Evolutionary conservation across 2,329 filamentous ascomycete species (phyloP), one percentile per base, ranked within the genome.

Genomic region (Bipolaris gigantea): DNA sequence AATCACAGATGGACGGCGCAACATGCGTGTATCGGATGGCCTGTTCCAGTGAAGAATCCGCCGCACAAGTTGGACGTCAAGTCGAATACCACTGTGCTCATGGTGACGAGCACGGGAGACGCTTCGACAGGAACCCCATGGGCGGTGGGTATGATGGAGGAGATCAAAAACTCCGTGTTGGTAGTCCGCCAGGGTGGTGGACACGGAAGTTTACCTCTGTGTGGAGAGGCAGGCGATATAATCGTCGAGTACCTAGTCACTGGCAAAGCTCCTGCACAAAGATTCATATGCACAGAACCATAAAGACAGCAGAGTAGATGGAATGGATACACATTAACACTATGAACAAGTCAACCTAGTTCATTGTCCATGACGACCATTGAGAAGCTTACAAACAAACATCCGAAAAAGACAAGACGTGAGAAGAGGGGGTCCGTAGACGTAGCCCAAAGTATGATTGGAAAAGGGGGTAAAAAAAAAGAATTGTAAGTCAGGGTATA

Each of bases 21-120:
- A 56, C 63, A 69, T 1, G 50, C 62, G 5, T 81, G 77, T 57
- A 64, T 77, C 21, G 73, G 74, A 1, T 80, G 77, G 77, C 75
- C 76, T 0, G 63, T 70, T 4, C 50, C 66, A 1, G 41, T 71
- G 11, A 65, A 61, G 6, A 78, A 78, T 58, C 73, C 72, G 9
- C 73, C 70, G 2, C 61, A 59, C 16, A 60, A 53, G n/a, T 53
- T 73, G 7, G 53, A 69, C 45, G 30, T 68, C 43, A 45, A 61
- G 36, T 59, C 61, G 5, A 41, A 66, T 7, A 55, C 68, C 5
- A 65, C 68, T 15, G 70, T 79, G 30, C 58, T 80, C 45, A 57
- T 76, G 54, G 71, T 76, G 5, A 77, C 76, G 51, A 66, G 74
- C 10, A 64, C 71, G 2, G 69, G 69, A 51, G 77, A 80, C 60